A percentile compares a stretch with the other conserved stretches of the same genome.
Evolutionary conservation across 2,329 filamentous ascomycete genomes (phyloP).

Genomic region (Nigrograna mackinnonii): DNA sequence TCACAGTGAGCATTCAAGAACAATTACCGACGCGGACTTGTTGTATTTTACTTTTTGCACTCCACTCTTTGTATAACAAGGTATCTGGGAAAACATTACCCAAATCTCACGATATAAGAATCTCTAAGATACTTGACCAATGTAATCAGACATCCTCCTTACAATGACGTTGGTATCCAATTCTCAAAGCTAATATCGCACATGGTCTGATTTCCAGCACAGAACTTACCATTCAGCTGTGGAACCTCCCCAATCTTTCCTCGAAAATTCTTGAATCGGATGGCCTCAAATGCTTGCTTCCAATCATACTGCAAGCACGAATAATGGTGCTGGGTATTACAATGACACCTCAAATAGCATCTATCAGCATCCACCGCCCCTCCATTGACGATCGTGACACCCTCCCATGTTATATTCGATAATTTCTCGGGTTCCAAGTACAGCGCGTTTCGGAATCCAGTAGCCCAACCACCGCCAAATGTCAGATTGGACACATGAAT

Average conservation of each 20-base stretch:
- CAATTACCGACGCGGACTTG: no score
- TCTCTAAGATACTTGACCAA: no score
- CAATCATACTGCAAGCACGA: not conserved
- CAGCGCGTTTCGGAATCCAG: not conserved
- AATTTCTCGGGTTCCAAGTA: not conserved
- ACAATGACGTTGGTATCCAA: not conserved
- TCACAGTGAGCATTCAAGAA: no score
- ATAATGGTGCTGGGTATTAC: not conserved
- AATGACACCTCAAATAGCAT: slow-evolving; percentile 1
- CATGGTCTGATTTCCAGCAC: not conserved
- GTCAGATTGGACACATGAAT: not conserved
- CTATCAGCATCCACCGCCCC: not conserved
- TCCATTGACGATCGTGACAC: not conserved
- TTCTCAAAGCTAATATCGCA: not conserved
- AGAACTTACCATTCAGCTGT: not conserved
- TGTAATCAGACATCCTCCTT: not conserved
- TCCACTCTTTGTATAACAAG: no score
- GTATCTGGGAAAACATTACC: no score
- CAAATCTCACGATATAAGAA: no score
- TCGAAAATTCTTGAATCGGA: slow-evolving; percentile 1
- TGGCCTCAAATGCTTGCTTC: not conserved
- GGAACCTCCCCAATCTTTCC: not conserved
- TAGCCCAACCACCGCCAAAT: not conserved
- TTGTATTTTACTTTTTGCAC: no score
- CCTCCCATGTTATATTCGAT: not conserved